Percentiles rank a stretch among this genome's conserved stretches.
Evolutionary conservation across 306 rosid species (phyloP).

Genomic region (Fragaria vesca): DNA sequence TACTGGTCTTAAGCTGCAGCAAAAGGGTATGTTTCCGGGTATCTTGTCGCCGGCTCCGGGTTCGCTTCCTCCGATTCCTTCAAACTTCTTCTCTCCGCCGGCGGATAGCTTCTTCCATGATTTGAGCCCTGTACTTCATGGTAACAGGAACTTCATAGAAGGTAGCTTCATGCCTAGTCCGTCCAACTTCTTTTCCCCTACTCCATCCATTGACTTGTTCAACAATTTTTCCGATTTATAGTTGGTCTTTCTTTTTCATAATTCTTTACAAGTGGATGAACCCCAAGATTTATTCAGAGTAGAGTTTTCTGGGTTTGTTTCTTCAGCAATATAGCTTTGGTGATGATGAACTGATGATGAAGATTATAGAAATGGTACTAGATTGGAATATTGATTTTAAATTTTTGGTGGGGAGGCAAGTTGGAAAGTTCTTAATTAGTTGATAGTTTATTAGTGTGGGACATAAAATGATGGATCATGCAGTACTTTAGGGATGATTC

Average conservation of each 20-base stretch:
- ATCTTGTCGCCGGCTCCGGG: conserved; percentile 79
- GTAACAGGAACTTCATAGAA: conserved; percentile 50
- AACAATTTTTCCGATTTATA: conserved; percentile 48
- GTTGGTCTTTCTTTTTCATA: neutral
- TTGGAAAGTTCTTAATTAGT: conserved; percentile 37
- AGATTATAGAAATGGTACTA: neutral
- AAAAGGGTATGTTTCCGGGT: conserved; percentile 49
- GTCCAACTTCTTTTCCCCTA: conserved; percentile 57
- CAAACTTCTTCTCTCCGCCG: conserved; percentile 52
- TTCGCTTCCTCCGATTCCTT: conserved; percentile 56
- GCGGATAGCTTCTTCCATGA: conserved; percentile 65
- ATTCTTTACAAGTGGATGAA: conserved; percentile 12
- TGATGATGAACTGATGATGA: neutral
- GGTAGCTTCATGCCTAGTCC: conserved; percentile 65
- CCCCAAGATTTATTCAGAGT: neutral
- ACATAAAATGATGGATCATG: conserved; percentile 19
- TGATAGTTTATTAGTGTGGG: conserved; percentile 16
- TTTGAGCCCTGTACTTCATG: conserved; percentile 59
- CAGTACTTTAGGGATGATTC: neutral
- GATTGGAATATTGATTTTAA: conserved; percentile 14
- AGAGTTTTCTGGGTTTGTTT: neutral
- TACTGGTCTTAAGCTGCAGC: neutral
- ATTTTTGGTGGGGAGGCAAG: conserved; percentile 28
- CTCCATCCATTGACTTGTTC: conserved; percentile 62
- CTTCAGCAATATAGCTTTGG: neutral